These are phyloP conservation scores for Anisogramma anomala DNA, from an alignment of 2,329 filamentous ascomycete genomes.

Conservation along the genomic window DNA sequence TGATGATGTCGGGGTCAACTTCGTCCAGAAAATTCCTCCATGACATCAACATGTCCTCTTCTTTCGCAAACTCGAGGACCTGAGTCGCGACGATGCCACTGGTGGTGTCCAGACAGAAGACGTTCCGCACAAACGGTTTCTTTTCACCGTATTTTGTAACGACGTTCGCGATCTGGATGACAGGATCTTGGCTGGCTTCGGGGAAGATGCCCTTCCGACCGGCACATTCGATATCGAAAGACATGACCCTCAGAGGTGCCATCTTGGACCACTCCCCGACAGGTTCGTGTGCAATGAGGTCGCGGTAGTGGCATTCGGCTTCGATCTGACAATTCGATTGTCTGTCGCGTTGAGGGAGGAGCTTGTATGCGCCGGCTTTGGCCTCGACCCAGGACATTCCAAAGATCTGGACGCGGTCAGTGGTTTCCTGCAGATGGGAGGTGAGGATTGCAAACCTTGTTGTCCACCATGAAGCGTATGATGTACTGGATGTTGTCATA, in stretches of 20 bases:
- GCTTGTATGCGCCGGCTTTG: slow-evolving; percentile 58
- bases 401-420: slow-evolving; percentile 44
- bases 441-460: slow-evolving; percentile 44
- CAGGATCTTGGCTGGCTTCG: slow-evolving; percentile 79
- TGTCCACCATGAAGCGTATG: slow-evolving; percentile 95
- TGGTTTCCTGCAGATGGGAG: background rate
- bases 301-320: slow-evolving; percentile 67
- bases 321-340: slow-evolving; percentile 97
- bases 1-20: slow-evolving; percentile 93
- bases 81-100: slow-evolving; percentile 93
- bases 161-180: slow-evolving; percentile 96
- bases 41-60: slow-evolving; percentile 80
- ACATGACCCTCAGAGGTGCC: slow-evolving; percentile 82
- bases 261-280: slow-evolving; percentile 97
- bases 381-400: slow-evolving; percentile 98
- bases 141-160: slow-evolving; percentile 90
- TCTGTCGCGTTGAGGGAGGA: slow-evolving; percentile 53
- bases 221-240: slow-evolving; percentile 98
- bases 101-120: slow-evolving; percentile 88
- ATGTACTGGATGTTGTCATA: slow-evolving; percentile 96
- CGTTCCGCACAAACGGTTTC: slow-evolving; percentile 91
- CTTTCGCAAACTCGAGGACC: slow-evolving; percentile 68
- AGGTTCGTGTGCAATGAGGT: slow-evolving; percentile 76
- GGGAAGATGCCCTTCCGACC: slow-evolving; percentile 96
- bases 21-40: slow-evolving; percentile 86